Evolutionary conservation across 2,329 filamentous ascomycete genomes (phyloP).

Genomic region (Onygena corvina): DNA sequence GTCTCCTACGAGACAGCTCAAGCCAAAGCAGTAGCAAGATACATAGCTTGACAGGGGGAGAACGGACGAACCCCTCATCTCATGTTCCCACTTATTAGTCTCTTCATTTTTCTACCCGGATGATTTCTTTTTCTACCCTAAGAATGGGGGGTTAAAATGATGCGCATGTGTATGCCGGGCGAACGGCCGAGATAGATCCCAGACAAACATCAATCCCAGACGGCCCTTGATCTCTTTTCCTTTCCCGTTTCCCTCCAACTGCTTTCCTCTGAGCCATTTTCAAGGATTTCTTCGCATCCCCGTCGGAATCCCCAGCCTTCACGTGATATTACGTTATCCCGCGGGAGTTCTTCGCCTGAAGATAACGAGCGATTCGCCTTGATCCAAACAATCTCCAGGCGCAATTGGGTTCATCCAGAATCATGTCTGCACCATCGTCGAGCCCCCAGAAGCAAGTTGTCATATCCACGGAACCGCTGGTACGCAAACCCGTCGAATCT

Average conservation of each 20-base stretch:
- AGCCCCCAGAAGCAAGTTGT: constrained; percentile 20
- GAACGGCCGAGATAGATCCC: constrained; percentile 4
- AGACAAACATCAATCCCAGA: neutral
- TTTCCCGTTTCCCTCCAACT: neutral
- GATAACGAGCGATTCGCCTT: too few relatives aligned
- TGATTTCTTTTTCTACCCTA: constrained; percentile 3
- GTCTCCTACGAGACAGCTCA: neutral
- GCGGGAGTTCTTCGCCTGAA: too few relatives aligned
- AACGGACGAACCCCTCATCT: neutral
- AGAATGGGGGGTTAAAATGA: neutral
- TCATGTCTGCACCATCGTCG: neutral
- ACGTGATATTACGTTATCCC: too few relatives aligned
- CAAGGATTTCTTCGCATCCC: too few relatives aligned
- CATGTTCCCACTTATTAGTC: neutral
- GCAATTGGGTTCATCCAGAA: neutral
- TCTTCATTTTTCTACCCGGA: neutral
- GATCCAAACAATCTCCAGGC: too few relatives aligned
- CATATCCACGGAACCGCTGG: constrained; percentile 26
- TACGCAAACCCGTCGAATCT: constrained; percentile 16
- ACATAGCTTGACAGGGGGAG: neutral
- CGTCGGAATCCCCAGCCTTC: too few relatives aligned
- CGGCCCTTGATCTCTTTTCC: neutral
- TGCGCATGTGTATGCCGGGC: neutral
- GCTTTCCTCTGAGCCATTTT: too few relatives aligned
- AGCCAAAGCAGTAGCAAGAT: too few relatives aligned